Base-by-base conservation (phyloP, 1,139 yeast species). In the Torulaspora pretoriensis region DNA sequence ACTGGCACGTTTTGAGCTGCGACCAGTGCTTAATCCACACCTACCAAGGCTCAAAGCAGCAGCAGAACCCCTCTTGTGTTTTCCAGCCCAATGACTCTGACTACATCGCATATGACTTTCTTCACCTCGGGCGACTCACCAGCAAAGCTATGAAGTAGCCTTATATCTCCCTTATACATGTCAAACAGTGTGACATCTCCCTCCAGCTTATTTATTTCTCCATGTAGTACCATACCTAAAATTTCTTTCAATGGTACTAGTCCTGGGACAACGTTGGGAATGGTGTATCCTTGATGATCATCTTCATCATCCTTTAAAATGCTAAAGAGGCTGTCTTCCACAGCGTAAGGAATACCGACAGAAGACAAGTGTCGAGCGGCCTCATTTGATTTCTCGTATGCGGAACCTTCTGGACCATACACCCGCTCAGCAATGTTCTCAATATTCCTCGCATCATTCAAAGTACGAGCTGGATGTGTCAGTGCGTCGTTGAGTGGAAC, bases 191-290 rank as follows among this genome's bases (percentile, higher is more conserved):
- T 43, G 28, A 60, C 35, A 6, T 51, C 53, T 28, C 50, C 48
- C 29, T 56, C 56, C 10, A 60, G 35, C 22, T 49, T 46, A 25
- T 50, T 43, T 1, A 64, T 50, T n/a, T 52, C 48, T 8, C 55
- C 57, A 4, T 47, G 39, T 60, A 52, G 51, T 13, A 59, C 41
- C 45, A 64, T 39, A 19, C 65, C 64, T 13, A 62, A 47, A 14
- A 78, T 54, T 53, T 78, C 81, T 61, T 66, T 55, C 30, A 78
- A 45, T 0, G 85, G 81, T 13, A 73, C 59, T 1, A 76, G 50
- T 0, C 83, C 83, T 0, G 83, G 82, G 1, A 74, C 58, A 2
- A 77, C 74, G 17, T 56, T 55, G 0, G 82, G 82, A 2, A 76
- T 49, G n/a, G 49, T 45, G 43, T 45, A 49, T 1, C 47, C 42